Conservation (phyloP, 192 early-diverging fungal genomes). For the Mortierella alpina region DNA sequence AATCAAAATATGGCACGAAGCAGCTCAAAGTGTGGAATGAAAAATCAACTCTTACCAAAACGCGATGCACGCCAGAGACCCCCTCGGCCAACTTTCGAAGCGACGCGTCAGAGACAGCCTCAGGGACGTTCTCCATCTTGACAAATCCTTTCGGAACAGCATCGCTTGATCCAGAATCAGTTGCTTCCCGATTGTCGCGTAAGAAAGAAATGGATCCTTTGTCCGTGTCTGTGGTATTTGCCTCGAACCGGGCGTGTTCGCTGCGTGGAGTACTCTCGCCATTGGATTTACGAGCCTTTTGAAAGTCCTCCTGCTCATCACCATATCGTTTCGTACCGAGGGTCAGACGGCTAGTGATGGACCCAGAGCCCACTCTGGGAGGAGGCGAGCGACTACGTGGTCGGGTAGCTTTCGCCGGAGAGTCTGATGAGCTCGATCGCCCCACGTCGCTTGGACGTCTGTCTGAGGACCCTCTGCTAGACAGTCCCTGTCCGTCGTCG, state of each 20-base stretch:
- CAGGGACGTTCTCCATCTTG: conserved; percentile 41
- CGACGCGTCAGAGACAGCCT: conserved; percentile 21
- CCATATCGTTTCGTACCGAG: conserved; percentile 28
- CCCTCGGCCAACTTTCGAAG: conserved; percentile 29
- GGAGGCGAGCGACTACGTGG: neutral
- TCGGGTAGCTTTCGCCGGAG: neutral
- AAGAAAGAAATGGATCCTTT: conserved; percentile 24
- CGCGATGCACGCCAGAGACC: conserved; percentile 38
- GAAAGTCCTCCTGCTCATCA: conserved; percentile 5
- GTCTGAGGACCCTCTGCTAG: neutral
- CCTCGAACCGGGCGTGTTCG: conserved; percentile 6
- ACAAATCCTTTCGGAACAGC: conserved; percentile 28
- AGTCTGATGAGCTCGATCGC: neutral
- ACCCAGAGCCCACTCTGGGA: conserved; percentile 6
- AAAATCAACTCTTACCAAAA: conserved; percentile 27
- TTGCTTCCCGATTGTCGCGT: conserved; percentile 20
- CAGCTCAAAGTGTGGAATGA: neutral
- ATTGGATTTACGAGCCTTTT: conserved; percentile 30
- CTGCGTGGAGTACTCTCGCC: conserved; percentile 19
- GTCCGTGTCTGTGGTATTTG: neutral
- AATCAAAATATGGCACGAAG: neutral
- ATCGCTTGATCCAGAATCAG: neutral
- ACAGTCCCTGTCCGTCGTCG: neutral
- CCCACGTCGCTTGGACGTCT: neutral
- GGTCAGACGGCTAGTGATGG: conserved; percentile 22